Conservation (phyloP, 106 monocot species). For the Gastrodia elata region DNA sequence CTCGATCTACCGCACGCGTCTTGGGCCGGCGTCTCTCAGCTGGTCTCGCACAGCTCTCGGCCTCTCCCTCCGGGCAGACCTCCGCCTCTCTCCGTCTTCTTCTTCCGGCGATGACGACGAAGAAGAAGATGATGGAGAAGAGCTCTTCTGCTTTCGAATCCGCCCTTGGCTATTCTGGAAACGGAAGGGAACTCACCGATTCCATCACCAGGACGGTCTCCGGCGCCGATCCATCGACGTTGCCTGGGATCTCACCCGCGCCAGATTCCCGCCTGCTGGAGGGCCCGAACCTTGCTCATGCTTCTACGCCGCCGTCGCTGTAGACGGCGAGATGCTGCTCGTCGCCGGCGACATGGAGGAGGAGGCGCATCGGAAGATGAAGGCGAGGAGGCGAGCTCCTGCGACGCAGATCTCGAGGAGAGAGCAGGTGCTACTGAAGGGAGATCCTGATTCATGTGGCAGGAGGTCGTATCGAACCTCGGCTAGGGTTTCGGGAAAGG, state of each 20-base stretch:
- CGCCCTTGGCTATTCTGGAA: slow-evolving; percentile 73
- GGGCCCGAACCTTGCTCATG: slow-evolving; percentile 38
- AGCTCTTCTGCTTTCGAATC: slow-evolving; percentile 25
- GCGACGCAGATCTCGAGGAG: slow-evolving; percentile 27
- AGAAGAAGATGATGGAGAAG: slow-evolving; percentile 4
- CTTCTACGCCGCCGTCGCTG: slow-evolving; percentile 42
- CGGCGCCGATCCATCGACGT: slow-evolving; percentile 20
- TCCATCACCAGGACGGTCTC: slow-evolving; percentile 19
- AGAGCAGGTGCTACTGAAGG: slow-evolving; percentile 50
- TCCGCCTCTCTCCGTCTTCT: slow-evolving; percentile 24
- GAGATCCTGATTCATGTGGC: slow-evolving; percentile 1
- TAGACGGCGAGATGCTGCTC: slow-evolving; percentile 51
- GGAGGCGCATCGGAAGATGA: slow-evolving; percentile 30
- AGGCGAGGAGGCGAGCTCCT: neutral
- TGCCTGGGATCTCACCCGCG: slow-evolving; percentile 59
- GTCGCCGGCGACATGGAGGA: slow-evolving; percentile 39
- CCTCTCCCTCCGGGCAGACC: slow-evolving; percentile 47
- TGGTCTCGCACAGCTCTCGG: slow-evolving; percentile 71
- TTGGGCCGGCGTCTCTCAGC: slow-evolving; percentile 47
- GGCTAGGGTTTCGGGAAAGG: slow-evolving; percentile 29
- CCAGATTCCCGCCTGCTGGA: slow-evolving; percentile 37
- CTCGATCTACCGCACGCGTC: slow-evolving; percentile 52
- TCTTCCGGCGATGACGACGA: neutral
- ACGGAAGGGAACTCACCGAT: slow-evolving; percentile 40
- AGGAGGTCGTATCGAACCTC: slow-evolving; percentile 27